phyloP scores from a whole-genome alignment of 805 yeast genomes.

The Ogataea nitratoaversa region DNA sequence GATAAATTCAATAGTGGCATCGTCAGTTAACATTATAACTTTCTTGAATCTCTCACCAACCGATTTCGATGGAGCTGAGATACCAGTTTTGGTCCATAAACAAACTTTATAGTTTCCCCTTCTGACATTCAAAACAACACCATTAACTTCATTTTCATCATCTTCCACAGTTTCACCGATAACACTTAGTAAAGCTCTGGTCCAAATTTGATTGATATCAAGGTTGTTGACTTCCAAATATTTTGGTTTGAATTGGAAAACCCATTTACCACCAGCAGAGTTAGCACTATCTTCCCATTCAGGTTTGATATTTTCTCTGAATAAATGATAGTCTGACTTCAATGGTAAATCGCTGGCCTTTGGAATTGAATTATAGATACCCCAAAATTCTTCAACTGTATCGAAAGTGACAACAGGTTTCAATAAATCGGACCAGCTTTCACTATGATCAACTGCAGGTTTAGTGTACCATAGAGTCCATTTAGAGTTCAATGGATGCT shows the following conservation, averaged over 20 bases:
- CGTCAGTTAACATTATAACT: conserved; percentile 70
- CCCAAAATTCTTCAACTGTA: conserved; percentile 99
- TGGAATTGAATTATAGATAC: conserved; percentile 90
- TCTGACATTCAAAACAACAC: conserved; percentile 88
- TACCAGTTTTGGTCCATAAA: conserved; percentile 86
- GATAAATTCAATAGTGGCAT: conserved; percentile 75
- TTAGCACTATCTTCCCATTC: conserved; percentile 97
- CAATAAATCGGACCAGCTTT: conserved; percentile 88
- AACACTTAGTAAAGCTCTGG: conserved; percentile 78
- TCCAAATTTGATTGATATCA: conserved; percentile 87
- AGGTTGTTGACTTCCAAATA: conserved; percentile 32
- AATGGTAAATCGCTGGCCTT: conserved; percentile 85
- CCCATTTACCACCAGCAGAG: conserved; percentile 92
- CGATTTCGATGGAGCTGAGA: conserved; percentile 56
- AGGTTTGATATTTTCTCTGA: conserved; percentile 90
- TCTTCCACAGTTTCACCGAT: conserved; percentile 93
- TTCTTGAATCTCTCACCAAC: conserved; percentile 86
- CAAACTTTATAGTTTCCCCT: conserved; percentile 78
- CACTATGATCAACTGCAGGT: conserved; percentile 74
- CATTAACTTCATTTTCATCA: conserved; percentile 83
- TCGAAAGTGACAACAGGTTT: conserved; percentile 89
- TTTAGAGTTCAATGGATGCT: conserved; percentile 84
- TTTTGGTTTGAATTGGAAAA: conserved; percentile 66
- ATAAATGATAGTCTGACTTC: conserved; percentile 91
- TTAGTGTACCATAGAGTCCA: conserved; percentile 99